phyloP scores from a whole-genome alignment of 495 filamentous ascomycete genomes.

The Penicillium parvum region DNA sequence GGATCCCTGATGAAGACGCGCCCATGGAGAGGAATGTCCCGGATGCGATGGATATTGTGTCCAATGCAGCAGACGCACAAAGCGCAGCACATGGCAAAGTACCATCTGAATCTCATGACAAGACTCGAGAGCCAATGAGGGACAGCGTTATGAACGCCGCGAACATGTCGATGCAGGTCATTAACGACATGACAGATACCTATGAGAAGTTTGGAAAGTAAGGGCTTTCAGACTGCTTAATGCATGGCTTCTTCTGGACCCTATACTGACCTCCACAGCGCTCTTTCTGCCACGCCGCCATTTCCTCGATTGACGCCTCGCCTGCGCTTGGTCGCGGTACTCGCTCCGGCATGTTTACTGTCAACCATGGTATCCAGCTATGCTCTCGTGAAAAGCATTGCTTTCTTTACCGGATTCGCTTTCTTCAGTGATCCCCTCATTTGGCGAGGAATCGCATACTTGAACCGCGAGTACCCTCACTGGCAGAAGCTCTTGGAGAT shows the following conservation, averaged over 20 bases:
- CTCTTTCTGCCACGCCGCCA: slow-evolving; percentile 69
- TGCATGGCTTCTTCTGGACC: not conserved
- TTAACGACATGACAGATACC: slow-evolving; percentile 69
- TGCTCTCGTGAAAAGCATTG: slow-evolving; percentile 61
- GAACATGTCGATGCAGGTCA: slow-evolving; percentile 65
- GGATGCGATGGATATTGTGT: slow-evolving; percentile 58
- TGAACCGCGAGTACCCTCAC: slow-evolving; percentile 64
- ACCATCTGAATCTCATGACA: slow-evolving; percentile 55
- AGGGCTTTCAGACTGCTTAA: slow-evolving; percentile 11
- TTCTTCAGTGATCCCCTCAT: slow-evolving; percentile 83
- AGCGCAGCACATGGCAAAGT: slow-evolving; percentile 45
- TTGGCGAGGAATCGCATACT: slow-evolving; percentile 49
- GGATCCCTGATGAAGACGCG: slow-evolving; percentile 39
- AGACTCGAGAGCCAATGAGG: slow-evolving; percentile 76
- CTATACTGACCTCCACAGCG: slow-evolving; percentile 36
- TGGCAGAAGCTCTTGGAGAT: slow-evolving; percentile 75
- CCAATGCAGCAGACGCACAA: slow-evolving; percentile 53
- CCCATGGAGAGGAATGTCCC: slow-evolving; percentile 48
- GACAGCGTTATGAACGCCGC: slow-evolving; percentile 71
- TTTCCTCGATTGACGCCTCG: slow-evolving; percentile 62
- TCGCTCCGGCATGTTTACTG: slow-evolving; percentile 54
- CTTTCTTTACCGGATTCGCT: slow-evolving; percentile 59
- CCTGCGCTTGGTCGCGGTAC: slow-evolving; percentile 55
- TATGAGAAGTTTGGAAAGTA: slow-evolving; percentile 81
- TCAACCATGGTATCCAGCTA: slow-evolving; percentile 63